Base-by-base conservation (phyloP, 2,329 filamentous ascomycete species). In the Aspergillus arachidicola region DNA sequence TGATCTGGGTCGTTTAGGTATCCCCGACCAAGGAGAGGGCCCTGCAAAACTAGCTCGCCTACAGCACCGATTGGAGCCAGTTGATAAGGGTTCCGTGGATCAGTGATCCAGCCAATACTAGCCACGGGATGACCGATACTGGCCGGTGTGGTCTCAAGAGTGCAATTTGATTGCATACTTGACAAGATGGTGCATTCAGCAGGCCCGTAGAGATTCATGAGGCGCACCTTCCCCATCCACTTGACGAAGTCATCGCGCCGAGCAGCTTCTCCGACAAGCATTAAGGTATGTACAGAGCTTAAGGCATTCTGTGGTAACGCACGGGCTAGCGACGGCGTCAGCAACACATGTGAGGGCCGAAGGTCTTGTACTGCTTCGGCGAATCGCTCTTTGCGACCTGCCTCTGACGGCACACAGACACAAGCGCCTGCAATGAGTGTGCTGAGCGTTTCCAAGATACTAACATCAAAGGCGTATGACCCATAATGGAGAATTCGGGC, bases 331-430 rank as follows among this genome's bases (percentile, higher is more conserved):
- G 26, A 19, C 3, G 46, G 46, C 6, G 46, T 51, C 5, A 51
- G 16, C 7, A 30, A 30, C 6, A 16, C 46, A 12, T 28, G 30
- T 16, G 28, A 30, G 26, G 46, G 26, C 6, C n/a, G 26, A n/a
- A 51, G 26, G 6, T 51, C 26, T 51, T 19, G 26, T 9, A 51
- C 5, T 6, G 26, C 46, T 30, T 30, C 26, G 7, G 14, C 12
- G 46, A 51, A 28, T 16, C 30, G 26, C 1, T 21, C 14, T 32
- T 30, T 16, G 46, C 26, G 46, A 4, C 26, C 54, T 26, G 30
- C 16, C 7, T 36, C 41, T 7, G 59, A 57, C 2, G 56, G 59
- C 7, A 64, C n/a, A 28, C 62, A 64, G 12, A 64, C 19, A 41
- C 55, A 59, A 11, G 55, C 62, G 1, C 62, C 62, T 6, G 30